These are phyloP conservation scores for Podospora conica DNA, from an alignment of 495 filamentous ascomycete genomes.

Conservation along the genomic window DNA sequence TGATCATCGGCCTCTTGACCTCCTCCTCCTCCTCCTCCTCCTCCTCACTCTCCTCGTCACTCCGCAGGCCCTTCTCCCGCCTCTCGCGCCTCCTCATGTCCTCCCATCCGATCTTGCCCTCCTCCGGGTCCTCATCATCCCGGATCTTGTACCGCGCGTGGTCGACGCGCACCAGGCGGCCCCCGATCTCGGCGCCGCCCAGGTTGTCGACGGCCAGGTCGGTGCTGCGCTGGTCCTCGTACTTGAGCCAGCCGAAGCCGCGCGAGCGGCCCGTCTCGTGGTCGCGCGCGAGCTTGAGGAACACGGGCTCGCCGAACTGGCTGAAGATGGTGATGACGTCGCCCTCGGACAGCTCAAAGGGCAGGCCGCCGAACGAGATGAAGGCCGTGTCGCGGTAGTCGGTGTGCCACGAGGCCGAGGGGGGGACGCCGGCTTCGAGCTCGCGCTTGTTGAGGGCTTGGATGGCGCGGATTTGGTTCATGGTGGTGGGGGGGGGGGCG, in stretches of 20 bases:
- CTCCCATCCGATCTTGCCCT: conserved; percentile 44
- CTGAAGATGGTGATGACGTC: conserved; percentile 97
- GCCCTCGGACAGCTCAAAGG: conserved; percentile 89
- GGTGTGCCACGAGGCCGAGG: conserved; percentile 91
- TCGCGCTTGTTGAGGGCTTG: conserved; percentile 93
- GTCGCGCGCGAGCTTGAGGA: conserved; percentile 84
- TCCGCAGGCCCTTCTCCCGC: conserved; percentile 32
- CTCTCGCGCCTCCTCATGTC: conserved; percentile 38
- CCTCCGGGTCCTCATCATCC: conserved; percentile 75
- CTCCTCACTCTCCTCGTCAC: conserved; percentile 31
- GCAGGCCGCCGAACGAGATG: conserved; percentile 91
- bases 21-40: conserved; percentile 34
- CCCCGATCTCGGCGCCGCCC: conserved; percentile 75
- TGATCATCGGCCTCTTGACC: conserved; percentile 36
- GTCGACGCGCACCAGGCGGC: conserved; percentile 78
- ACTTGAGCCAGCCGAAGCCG: conserved; percentile 94
- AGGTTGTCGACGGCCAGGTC: conserved; percentile 95
- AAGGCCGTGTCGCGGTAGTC: conserved; percentile 98
- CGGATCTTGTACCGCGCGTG: conserved; percentile 84
- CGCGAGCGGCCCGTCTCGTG: conserved; percentile 92
- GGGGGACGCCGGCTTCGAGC: conserved; percentile 74
- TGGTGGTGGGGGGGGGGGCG: conserved; percentile 27
- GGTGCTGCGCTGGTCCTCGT: conserved; percentile 94
- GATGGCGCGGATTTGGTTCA: conserved; percentile 91
- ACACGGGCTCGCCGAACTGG: conserved; percentile 90